A percentile compares a stretch with the other conserved stretches of the same genome.
These are phyloP conservation scores for Phaeosphaeriaceae sp. DNA, from an alignment of 2,329 filamentous ascomycete genomes.

Conservation along the genomic window DNA sequence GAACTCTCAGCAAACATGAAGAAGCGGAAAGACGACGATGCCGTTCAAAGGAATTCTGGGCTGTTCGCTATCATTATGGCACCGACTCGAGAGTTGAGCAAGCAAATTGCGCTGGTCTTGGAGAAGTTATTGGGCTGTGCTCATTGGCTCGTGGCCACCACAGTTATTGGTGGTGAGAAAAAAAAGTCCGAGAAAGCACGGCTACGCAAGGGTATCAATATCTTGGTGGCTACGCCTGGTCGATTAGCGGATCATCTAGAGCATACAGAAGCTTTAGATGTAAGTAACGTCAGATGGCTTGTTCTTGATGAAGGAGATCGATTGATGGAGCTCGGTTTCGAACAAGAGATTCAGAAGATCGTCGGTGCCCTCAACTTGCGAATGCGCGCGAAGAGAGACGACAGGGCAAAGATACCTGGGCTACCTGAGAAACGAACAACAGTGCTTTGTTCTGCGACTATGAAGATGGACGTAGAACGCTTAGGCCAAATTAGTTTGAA, in stretches of 20 bases:
- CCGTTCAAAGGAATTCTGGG: conserved; percentile 82
- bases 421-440: conserved; percentile 81
- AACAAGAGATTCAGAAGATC: conserved; percentile 89
- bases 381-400: conserved; percentile 63
- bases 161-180: conserved; percentile 75
- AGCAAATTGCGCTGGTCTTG: conserved; percentile 88
- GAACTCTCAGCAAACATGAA: conserved; percentile 66
- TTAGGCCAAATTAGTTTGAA: conserved; percentile 94
- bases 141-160: conserved; percentile 92
- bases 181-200: conserved; percentile 90
- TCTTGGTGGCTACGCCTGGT: conserved; percentile 92
- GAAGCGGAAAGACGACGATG: conserved; percentile 47
- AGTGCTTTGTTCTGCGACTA: conserved; percentile 91
- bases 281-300: conserved; percentile 90
- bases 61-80: conserved; percentile 94
- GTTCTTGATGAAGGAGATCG: conserved; percentile 95
- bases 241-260: conserved; percentile 89
- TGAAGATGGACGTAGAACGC: conserved; percentile 97
- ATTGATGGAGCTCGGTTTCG: conserved; percentile 98
- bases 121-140: conserved; percentile 86
- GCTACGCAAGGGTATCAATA: conserved; percentile 91
- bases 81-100: conserved; percentile 90
- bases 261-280: conserved; percentile 86
- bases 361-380: conserved; percentile 77
- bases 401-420: conserved; percentile 65